Percentiles rank a stretch among this genome's conserved stretches.
phyloP scores from a whole-genome alignment of 306 rosid genomes.

The Betula pendula region DNA sequence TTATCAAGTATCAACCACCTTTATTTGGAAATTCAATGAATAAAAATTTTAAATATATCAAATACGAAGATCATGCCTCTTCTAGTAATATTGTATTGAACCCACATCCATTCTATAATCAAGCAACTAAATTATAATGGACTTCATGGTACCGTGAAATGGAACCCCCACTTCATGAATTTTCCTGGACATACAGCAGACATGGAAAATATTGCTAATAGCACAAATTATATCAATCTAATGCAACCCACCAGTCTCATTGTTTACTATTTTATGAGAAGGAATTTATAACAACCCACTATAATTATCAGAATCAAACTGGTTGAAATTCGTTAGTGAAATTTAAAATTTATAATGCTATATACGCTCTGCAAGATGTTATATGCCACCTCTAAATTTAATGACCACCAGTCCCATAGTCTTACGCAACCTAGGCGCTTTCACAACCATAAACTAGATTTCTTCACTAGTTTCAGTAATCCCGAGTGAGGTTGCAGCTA shows the following conservation, averaged over 20 bases:
- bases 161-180: no score
- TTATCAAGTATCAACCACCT: slow-evolving; percentile 10
- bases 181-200: background rate
- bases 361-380: background rate
- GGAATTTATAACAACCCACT: background rate
- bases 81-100: background rate
- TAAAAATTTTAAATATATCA: background rate
- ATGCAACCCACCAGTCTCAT: background rate
- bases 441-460: background rate
- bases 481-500: background rate
- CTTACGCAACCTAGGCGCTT: background rate
- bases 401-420: background rate
- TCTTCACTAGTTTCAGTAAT: background rate
- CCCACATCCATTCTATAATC: background rate
- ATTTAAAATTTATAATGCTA: no score
- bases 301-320: no score
- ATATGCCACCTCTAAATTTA: background rate
- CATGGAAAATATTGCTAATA: background rate
- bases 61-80: background rate
- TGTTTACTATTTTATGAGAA: background rate
- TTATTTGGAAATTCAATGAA: slow-evolving; percentile 7
- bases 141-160: background rate
- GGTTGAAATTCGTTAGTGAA: no score
- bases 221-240: background rate
- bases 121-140: slow-evolving; percentile 5